Percentiles rank a stretch among this genome's conserved stretches.
Conservation (phyloP, 805 yeast species). For the Saccharomycopsis vini region DNA sequence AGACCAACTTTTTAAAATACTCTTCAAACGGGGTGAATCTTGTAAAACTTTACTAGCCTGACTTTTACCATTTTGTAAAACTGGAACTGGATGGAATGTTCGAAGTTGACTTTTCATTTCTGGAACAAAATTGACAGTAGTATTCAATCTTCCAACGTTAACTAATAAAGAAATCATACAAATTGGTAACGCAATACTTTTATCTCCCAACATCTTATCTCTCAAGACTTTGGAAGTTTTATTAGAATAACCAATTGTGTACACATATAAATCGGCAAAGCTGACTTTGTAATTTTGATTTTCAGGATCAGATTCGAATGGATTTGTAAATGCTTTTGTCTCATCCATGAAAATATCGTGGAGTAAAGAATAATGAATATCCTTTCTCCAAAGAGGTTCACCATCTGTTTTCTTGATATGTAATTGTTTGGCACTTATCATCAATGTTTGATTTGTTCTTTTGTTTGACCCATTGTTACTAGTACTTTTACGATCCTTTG, state of each 20-base stretch:
- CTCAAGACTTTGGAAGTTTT: slow-evolving; percentile 77
- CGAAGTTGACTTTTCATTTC: slow-evolving; percentile 92
- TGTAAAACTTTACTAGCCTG: slow-evolving; percentile 65
- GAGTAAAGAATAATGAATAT: slow-evolving; percentile 78
- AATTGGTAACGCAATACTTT: slow-evolving; percentile 56
- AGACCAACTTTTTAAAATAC: slow-evolving; percentile 80
- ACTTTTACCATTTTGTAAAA: slow-evolving; percentile 50
- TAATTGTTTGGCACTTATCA: slow-evolving; percentile 30
- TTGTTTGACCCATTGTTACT: slow-evolving; percentile 3
- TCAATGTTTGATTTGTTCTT: slow-evolving; percentile 15
- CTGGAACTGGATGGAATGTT: slow-evolving; percentile 90
- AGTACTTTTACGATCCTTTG: not conserved
- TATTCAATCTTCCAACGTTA: slow-evolving; percentile 88
- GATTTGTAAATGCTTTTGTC: slow-evolving; percentile 58
- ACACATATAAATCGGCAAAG: slow-evolving; percentile 74
- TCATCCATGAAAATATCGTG: slow-evolving; percentile 54
- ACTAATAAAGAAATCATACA: slow-evolving; percentile 80
- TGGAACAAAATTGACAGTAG: slow-evolving; percentile 88
- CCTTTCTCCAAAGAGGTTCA: slow-evolving; percentile 81
- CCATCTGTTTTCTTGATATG: slow-evolving; percentile 87
- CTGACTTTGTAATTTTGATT: slow-evolving; percentile 46
- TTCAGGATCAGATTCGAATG: slow-evolving; percentile 35
- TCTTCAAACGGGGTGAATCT: slow-evolving; percentile 89
- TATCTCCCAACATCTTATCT: slow-evolving; percentile 61
- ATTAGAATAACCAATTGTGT: slow-evolving; percentile 72